These are phyloP conservation scores for Ustilago crameri DNA, from an alignment of 1,284 basidiomycete species.

Conservation along the genomic window DNA sequence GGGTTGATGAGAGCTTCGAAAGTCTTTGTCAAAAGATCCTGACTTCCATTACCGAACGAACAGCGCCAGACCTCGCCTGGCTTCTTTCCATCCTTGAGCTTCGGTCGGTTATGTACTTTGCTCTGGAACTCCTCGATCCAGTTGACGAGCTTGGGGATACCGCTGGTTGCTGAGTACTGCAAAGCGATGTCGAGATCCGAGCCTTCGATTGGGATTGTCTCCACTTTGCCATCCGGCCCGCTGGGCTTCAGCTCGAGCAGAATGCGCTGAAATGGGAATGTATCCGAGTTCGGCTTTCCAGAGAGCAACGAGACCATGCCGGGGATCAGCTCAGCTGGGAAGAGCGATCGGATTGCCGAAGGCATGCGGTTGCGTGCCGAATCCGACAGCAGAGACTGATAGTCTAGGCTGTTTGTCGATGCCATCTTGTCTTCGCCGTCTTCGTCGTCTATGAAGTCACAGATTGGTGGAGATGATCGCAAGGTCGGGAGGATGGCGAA, in stretches of 20 bases:
- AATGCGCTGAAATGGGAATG: constrained; percentile 87
- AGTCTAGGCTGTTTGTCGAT: constrained; percentile 16
- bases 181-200: constrained; percentile 65
- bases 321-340: constrained; percentile 80
- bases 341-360: constrained; percentile 73
- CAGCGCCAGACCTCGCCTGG: constrained; percentile 67
- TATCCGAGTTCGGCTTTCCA: constrained; percentile 80
- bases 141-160: constrained; percentile 75
- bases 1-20: constrained; percentile 76
- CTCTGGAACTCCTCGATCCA: constrained; percentile 73
- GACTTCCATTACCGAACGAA: constrained; percentile 83
- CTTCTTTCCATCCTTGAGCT: constrained; percentile 68
- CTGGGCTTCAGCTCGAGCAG: constrained; percentile 71
- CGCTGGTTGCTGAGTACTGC: constrained; percentile 76
- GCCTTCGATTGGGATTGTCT: constrained; percentile 63
- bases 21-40: constrained; percentile 84
- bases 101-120: constrained; percentile 74
- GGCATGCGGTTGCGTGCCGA: constrained; percentile 46
- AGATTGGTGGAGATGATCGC: background rate
- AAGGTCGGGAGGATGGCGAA: background rate
- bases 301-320: constrained; percentile 83
- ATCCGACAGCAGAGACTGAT: constrained; percentile 20
- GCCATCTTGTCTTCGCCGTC: background rate
- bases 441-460: background rate
- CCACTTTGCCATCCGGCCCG: constrained; percentile 14